Conservation (phyloP, 129 eudicot genomes). For the Escallonia rubra region DNA sequence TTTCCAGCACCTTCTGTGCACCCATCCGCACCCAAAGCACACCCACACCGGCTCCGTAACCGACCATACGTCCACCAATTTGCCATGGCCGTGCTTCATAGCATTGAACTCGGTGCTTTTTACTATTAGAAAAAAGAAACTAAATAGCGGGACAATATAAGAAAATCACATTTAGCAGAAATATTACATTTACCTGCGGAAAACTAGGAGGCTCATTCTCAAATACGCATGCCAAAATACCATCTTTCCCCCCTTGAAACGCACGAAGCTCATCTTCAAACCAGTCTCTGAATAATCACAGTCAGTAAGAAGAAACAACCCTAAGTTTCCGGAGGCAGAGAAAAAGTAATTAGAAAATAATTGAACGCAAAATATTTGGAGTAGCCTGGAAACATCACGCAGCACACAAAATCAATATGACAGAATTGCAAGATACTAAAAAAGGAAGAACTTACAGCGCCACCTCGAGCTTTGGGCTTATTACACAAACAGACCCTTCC, state of each 20-base stretch:
- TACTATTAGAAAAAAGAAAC: too few species aligned
- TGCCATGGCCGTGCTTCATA: too few species aligned
- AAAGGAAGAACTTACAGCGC: too few species aligned
- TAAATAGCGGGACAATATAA: too few species aligned
- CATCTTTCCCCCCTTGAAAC: constrained; percentile 96
- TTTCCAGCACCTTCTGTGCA: too few species aligned
- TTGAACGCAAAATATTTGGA: background rate
- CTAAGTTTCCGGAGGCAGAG: background rate
- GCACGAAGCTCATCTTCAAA: constrained; percentile 99
- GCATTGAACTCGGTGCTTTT: too few species aligned
- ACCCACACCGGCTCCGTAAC: too few species aligned
- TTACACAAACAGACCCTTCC: too few species aligned
- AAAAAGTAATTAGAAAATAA: constrained; percentile 5
- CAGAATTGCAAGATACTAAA: background rate
- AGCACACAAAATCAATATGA: background rate
- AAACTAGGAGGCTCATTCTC: constrained; percentile 84
- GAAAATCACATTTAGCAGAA: too few species aligned
- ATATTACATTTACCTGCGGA: constrained; percentile 58
- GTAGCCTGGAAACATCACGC: background rate
- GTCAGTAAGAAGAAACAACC: constrained; percentile 14
- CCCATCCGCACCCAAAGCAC: too few species aligned
- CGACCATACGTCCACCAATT: too few species aligned
- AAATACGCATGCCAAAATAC: constrained; percentile 91
- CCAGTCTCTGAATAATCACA: constrained; percentile 60
- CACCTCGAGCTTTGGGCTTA: too few species aligned